Percentiles rank a stretch among this genome's conserved stretches.
These are phyloP conservation scores for Turnera subulata DNA, from an alignment of 345 rosid genomes.

Conservation along the genomic window DNA sequence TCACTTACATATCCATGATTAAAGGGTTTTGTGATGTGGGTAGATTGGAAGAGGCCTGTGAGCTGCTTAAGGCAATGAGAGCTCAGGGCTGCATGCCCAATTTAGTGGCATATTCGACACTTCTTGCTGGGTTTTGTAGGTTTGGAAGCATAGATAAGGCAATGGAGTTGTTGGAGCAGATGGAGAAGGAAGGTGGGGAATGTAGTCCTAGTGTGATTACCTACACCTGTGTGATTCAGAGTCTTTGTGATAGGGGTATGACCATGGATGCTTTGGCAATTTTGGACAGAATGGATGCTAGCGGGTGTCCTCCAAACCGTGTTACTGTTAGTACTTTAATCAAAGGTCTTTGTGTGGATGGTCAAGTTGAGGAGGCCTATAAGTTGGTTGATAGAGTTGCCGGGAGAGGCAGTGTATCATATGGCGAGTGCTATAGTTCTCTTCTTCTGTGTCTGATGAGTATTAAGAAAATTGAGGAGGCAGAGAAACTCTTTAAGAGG, in stretches of 20 bases:
- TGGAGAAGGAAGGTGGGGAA: conserved; percentile 63
- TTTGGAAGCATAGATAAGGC: conserved; percentile 49
- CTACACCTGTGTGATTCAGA: conserved; percentile 61
- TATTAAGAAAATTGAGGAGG: conserved; percentile 45
- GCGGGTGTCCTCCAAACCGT: conserved; percentile 59
- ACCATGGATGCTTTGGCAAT: conserved; percentile 48
- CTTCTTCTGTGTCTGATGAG: conserved; percentile 53
- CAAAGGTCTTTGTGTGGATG: conserved; percentile 49
- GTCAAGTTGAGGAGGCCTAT: conserved; percentile 44
- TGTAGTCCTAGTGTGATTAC: conserved; percentile 63
- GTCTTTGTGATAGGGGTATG: conserved; percentile 51
- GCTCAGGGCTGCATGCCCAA: conserved; percentile 53
- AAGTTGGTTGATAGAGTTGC: conserved; percentile 56
- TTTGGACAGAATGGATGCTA: conserved; percentile 64
- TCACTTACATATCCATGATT: conserved; percentile 55
- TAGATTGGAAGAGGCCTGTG: conserved; percentile 59
- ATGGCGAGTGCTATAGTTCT: conserved; percentile 59
- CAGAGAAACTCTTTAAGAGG: conserved; percentile 49
- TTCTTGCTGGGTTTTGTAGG: conserved; percentile 64
- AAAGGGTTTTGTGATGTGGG: conserved; percentile 64
- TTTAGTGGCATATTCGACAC: conserved; percentile 53
- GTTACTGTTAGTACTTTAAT: conserved; percentile 66
- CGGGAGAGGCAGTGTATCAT: conserved; percentile 46
- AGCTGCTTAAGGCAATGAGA: conserved; percentile 49
- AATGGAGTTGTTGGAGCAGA: conserved; percentile 52